Conservation (phyloP, 768 basidiomycete species). For the Hirschioporus abietinus region DNA sequence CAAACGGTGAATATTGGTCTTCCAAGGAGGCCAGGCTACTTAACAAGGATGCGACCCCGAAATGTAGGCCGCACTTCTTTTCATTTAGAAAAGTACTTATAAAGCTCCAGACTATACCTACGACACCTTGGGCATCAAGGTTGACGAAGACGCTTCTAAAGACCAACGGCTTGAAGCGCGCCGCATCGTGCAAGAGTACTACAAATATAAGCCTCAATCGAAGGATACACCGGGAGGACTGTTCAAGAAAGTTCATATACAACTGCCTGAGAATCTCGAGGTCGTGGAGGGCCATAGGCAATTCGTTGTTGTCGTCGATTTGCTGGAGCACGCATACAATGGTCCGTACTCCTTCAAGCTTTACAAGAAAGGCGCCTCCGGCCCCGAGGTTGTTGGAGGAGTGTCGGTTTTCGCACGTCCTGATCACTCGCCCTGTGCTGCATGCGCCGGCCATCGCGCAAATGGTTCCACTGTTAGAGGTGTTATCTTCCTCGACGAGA, state of each 20-base stretch:
- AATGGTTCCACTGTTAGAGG: conserved; percentile 18
- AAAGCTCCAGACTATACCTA: conserved; percentile 16
- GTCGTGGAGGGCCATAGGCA: not conserved
- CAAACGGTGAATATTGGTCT: conserved; percentile 22
- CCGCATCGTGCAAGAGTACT: not conserved
- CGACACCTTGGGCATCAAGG: not conserved
- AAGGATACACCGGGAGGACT: not conserved
- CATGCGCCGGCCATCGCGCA: conserved; percentile 20
- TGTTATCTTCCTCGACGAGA: conserved; percentile 19
- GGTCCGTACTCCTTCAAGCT: conserved; percentile 22
- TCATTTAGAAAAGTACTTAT: conserved; percentile 19
- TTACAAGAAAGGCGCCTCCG: conserved; percentile 11
- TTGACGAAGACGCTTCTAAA: not conserved
- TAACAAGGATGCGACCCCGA: conserved; percentile 16
- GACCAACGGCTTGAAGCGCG: not conserved
- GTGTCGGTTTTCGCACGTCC: conserved; percentile 21
- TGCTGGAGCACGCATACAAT: conserved; percentile 13
- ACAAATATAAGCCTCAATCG: not conserved
- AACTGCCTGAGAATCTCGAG: not conserved
- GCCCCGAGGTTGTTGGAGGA: conserved; percentile 16
- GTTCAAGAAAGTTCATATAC: not conserved
- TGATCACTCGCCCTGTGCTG: conserved; percentile 21
- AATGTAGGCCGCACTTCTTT: conserved; percentile 23
- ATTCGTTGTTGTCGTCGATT: not conserved
- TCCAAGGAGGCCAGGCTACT: conserved; percentile 20